Evolutionary conservation across 441 rosid species (phyloP), one percentile per base, ranked within the genome.

Genomic region (Corymbia citriodora): DNA sequence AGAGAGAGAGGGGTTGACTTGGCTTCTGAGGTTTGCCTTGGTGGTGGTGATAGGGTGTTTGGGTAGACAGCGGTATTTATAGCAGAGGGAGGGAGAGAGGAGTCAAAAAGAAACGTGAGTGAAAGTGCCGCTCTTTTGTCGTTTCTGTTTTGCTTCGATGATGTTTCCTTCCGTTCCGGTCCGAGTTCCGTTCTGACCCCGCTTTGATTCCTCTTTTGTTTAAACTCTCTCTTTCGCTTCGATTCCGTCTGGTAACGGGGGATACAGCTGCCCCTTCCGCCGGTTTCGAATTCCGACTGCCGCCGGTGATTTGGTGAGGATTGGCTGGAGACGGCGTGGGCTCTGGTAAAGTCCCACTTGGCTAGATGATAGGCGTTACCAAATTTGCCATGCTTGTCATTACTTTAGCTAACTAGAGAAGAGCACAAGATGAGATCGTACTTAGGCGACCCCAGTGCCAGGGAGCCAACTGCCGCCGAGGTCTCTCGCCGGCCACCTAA

Each of bases 361-460:
- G 23, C 63, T 59, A 25, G 50, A 40, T 25, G n/a, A 25, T 6
- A 25, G 52, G 6, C 52, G 36, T 12, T 70, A 14, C 52, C n/a
- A 74, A 40, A 40, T 40, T 40, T 40, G 50, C n/a, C 25, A 40
- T 0, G 50, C 83, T 74, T 3, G 83, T 50, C 52, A 74, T 40
- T 74, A 3, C 2, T 40, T 50, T 40, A 23, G 1, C 15, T 45
- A 0, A 7, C n/a, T 7, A 36, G 7, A 72, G 52, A 21, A 79
- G 85, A 7, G 85, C 15, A 23, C 53, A 12, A 36, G 85, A 45
- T 45, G 7, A 45, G 45, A 63, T 10, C 2, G 10, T 29, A 63
- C 18, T 17, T 3, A 7, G 8, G 72, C 72, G 25, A 23, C 33
- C 57, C 72, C 8, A 1, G 13, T 27, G 29, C 31, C 3, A 18